Conservation (phyloP, 2,329 filamentous ascomycete genomes). For the Myriosclerotinia duriaeana region DNA sequence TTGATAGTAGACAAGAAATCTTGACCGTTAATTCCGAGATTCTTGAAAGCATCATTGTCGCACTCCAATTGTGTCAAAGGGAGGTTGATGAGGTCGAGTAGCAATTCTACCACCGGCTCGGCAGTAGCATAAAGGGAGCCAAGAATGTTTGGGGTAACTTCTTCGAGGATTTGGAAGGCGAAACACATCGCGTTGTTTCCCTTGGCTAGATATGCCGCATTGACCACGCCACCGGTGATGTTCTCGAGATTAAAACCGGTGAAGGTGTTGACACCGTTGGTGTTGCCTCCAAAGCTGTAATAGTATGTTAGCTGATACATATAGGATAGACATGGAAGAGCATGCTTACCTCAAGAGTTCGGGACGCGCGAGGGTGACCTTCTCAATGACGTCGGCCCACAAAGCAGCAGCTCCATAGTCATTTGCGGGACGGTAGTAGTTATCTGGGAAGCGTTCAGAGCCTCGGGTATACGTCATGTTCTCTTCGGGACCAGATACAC, state of each 20-base stretch:
- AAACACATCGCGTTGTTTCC: constrained; percentile 52
- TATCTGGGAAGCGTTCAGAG: constrained; percentile 1
- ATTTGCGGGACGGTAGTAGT: neutral
- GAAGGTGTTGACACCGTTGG: constrained; percentile 46
- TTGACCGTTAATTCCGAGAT: neutral
- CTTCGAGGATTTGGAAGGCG: constrained; percentile 43
- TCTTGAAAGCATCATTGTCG: neutral
- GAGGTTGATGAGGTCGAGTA: neutral
- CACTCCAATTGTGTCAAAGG: no score
- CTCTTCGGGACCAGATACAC: constrained; percentile 9
- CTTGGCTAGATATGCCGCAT: constrained; percentile 44
- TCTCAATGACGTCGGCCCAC: no score
- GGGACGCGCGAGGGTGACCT: no score
- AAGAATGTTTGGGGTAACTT: constrained; percentile 34
- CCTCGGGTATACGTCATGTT: constrained; percentile 21
- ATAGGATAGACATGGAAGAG: no score
- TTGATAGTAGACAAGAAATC: neutral
- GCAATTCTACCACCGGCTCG: neutral
- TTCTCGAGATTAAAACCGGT: constrained; percentile 47
- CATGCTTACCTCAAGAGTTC: no score
- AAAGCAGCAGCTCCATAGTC: neutral
- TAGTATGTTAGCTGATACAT: neutral
- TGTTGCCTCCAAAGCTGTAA: constrained; percentile 12
- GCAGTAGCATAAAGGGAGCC: neutral
- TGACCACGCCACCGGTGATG: constrained; percentile 48